Percentiles rank a stretch among this genome's conserved stretches.
phyloP scores from a whole-genome alignment of 768 basidiomycete genomes.

The Tulasnella sp. region DNA sequence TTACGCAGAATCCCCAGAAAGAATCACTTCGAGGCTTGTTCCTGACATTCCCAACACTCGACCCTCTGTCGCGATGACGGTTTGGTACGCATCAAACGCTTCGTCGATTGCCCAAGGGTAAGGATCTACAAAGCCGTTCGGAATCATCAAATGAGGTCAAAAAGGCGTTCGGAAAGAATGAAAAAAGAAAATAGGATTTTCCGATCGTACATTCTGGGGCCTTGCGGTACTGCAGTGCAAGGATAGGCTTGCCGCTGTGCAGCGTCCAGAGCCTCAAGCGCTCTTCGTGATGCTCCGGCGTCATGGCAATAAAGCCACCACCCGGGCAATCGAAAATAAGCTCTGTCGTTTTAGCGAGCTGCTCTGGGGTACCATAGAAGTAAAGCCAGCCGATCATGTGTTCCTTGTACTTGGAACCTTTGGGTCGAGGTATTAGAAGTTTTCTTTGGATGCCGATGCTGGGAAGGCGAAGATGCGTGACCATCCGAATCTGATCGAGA shows the following conservation, averaged over 20 bases:
- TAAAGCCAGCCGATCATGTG: conserved; percentile 82
- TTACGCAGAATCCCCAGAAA: conserved; percentile 97
- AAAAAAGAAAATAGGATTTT: neutral
- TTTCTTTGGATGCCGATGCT: conserved; percentile 61
- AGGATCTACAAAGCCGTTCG: conserved; percentile 57
- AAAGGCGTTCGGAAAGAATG: conserved; percentile 4
- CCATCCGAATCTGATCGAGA: conserved; percentile 56
- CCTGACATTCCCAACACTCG: conserved; percentile 83
- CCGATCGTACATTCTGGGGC: conserved; percentile 79
- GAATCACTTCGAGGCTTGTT: conserved; percentile 66
- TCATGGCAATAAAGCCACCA: conserved; percentile 96
- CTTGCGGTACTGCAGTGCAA: conserved; percentile 92
- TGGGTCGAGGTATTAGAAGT: conserved; percentile 78
- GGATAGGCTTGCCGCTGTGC: conserved; percentile 68
- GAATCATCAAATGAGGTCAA: conserved; percentile 6
- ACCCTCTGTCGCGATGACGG: conserved; percentile 77
- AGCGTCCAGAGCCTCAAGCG: conserved; percentile 82
- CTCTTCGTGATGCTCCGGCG: conserved; percentile 94
- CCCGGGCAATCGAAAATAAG: conserved; percentile 91
- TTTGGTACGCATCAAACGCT: conserved; percentile 81
- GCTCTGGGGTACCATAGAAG: conserved; percentile 63
- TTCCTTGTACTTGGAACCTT: conserved; percentile 66
- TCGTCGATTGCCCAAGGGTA: conserved; percentile 97
- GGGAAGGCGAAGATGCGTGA: conserved; percentile 54
- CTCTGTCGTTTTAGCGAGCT: conserved; percentile 65